Percentiles rank a stretch among this genome's conserved stretches.
Evolutionary conservation across 139 green algal species (phyloP).

Genomic region (Chlorella sp.): DNA sequence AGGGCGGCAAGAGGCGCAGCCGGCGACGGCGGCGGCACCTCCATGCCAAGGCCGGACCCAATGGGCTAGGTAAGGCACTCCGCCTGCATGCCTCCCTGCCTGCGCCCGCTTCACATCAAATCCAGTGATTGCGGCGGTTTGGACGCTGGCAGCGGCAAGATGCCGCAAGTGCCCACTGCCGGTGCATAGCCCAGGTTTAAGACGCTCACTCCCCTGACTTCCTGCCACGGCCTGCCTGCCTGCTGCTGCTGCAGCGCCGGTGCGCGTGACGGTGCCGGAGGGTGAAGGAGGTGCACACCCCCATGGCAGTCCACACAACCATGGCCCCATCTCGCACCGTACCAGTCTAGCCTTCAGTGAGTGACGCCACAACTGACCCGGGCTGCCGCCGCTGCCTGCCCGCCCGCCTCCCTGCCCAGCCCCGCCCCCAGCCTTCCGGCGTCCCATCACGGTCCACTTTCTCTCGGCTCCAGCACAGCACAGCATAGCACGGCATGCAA

Average conservation of each 20-base stretch:
- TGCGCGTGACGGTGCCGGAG: background rate
- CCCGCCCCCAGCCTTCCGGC: background rate
- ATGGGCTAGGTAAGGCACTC: background rate
- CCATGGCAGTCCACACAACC: background rate
- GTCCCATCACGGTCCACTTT: background rate
- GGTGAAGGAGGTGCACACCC: background rate
- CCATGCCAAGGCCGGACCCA: conserved; percentile 4
- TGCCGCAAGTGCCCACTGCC: background rate
- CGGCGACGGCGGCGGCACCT: conserved; percentile 2
- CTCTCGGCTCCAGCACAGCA: background rate
- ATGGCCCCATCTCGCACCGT: conserved; percentile 5
- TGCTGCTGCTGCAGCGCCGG: conserved; percentile 18
- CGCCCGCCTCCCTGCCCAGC: background rate
- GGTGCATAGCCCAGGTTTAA: background rate
- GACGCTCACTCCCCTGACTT: background rate
- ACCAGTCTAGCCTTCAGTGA: conserved; percentile 21
- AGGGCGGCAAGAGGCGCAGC: background rate
- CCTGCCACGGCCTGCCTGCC: background rate
- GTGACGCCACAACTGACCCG: background rate
- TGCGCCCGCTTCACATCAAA: background rate
- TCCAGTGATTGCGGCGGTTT: too few species aligned
- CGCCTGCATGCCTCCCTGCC: background rate
- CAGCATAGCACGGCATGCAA: background rate
- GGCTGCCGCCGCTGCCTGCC: background rate
- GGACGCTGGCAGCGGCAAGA: background rate